Conservation (phyloP, 805 yeast species). For the Nakazawaea wyomingensis region DNA sequence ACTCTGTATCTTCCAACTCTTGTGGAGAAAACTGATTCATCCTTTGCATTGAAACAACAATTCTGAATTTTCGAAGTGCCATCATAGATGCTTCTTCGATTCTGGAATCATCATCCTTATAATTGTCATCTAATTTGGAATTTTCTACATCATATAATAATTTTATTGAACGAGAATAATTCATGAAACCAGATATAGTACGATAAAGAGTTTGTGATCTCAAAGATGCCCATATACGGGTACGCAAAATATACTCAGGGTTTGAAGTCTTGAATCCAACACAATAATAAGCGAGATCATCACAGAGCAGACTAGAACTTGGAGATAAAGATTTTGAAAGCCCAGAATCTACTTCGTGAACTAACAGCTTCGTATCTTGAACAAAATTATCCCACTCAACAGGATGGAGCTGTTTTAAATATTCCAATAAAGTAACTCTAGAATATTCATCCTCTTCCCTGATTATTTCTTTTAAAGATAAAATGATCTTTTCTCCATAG, state of each 20-base stretch:
- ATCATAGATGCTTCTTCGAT: slow-evolving; percentile 44
- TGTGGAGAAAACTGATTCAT: slow-evolving; percentile 47
- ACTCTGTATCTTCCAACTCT: slow-evolving; percentile 54
- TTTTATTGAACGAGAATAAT: slow-evolving; percentile 68
- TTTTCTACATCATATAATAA: slow-evolving; percentile 53
- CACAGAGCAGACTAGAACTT: slow-evolving; percentile 17
- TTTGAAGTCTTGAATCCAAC: slow-evolving; percentile 66
- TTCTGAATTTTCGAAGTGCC: slow-evolving; percentile 59
- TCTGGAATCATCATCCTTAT: slow-evolving; percentile 29
- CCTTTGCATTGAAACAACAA: slow-evolving; percentile 63
- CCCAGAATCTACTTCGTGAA: slow-evolving; percentile 33
- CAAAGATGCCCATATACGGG: slow-evolving; percentile 82
- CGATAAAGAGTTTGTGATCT: slow-evolving; percentile 79
- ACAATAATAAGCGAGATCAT: slow-evolving; percentile 62
- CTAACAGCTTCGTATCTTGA: slow-evolving; percentile 48
- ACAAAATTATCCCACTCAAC: slow-evolving; percentile 55
- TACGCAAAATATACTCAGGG: slow-evolving; percentile 59
- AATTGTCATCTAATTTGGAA: slow-evolving; percentile 28
- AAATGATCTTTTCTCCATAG: slow-evolving; percentile 74
- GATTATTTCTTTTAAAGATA: slow-evolving; percentile 74
- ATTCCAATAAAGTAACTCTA: slow-evolving; percentile 49
- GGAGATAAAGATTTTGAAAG: slow-evolving; percentile 1
- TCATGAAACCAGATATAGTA: slow-evolving; percentile 78
- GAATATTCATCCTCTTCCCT: slow-evolving; percentile 64
- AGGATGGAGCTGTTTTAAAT: slow-evolving; percentile 51